These are phyloP conservation scores for Chrysoporthe cubensis DNA, from an alignment of 2,329 filamentous ascomycete genomes.

Conservation along the genomic window DNA sequence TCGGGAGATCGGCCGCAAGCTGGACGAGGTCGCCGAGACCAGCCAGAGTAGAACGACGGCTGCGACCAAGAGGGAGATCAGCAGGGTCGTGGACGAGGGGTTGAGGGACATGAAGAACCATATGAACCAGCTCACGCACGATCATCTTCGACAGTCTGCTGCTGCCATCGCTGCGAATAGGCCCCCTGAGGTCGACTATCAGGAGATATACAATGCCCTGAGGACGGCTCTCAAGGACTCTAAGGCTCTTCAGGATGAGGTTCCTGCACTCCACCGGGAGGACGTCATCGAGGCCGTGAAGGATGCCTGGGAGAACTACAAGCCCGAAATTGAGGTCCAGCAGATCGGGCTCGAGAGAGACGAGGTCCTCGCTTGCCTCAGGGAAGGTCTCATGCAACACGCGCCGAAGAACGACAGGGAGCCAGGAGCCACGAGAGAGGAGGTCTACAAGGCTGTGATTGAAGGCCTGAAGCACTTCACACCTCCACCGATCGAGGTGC, in stretches of 20 bases:
- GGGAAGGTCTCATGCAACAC: slow-evolving; percentile 83
- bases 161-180: slow-evolving; percentile 62
- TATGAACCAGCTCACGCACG: slow-evolving; percentile 77
- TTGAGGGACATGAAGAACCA: slow-evolving; percentile 83
- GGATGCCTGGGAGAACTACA: slow-evolving; percentile 92
- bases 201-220: slow-evolving; percentile 85
- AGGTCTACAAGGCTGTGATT: slow-evolving; percentile 84
- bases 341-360: slow-evolving; percentile 89
- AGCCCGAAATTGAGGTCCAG: slow-evolving; percentile 88
- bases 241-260: slow-evolving; percentile 51
- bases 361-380: slow-evolving; percentile 84
- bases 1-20: slow-evolving; percentile 80
- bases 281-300: slow-evolving; percentile 85
- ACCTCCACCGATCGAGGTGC: slow-evolving; percentile 72
- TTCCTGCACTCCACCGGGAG: slow-evolving; percentile 68
- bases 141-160: slow-evolving; percentile 72
- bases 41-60: slow-evolving; percentile 52
- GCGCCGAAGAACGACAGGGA: slow-evolving; percentile 56
- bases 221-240: slow-evolving; percentile 73
- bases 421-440: slow-evolving; percentile 73
- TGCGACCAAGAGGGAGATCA: slow-evolving; percentile 70
- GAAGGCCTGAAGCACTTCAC: slow-evolving; percentile 82
- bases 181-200: slow-evolving; percentile 69
- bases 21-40: slow-evolving; percentile 69
- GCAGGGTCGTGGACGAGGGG: slow-evolving; percentile 77